Conservation (phyloP, 441 rosid species). For the Metrosideros polymorpha region DNA sequence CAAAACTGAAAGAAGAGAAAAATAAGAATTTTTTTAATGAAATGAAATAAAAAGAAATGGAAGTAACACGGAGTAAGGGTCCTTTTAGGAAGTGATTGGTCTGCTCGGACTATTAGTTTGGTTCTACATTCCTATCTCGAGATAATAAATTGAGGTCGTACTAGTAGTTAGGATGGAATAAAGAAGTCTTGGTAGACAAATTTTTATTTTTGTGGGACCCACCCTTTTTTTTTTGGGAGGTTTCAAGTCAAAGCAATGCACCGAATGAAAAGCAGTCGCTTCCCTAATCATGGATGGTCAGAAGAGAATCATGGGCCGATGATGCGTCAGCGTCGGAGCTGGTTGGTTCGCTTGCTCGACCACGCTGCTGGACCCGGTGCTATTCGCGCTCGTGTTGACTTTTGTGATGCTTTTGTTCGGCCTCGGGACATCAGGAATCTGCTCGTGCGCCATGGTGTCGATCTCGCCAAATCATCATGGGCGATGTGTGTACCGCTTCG, state of each 20-base stretch:
- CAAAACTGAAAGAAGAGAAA: neutral
- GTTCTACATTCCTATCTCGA: neutral
- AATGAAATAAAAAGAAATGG: neutral
- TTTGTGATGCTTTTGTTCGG: accelerated
- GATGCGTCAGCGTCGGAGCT: neutral
- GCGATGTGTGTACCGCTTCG: neutral
- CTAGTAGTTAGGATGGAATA: neutral
- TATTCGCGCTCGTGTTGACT: neutral
- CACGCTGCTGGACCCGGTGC: neutral
- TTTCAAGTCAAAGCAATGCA: neutral
- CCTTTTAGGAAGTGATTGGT: neutral
- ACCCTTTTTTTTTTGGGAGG: neutral
- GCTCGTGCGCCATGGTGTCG: neutral
- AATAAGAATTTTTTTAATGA: neutral
- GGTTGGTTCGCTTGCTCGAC: neutral
- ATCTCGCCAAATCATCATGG: neutral
- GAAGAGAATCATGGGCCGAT: neutral
- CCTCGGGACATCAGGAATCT: neutral
- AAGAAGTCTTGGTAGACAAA: neutral
- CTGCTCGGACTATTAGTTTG: neutral
- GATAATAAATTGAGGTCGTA: neutral
- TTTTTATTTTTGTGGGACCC: neutral
- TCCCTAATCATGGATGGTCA: neutral
- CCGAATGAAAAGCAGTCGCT: neutral
- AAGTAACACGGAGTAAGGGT: neutral